Conservation (phyloP, 1,284 basidiomycete genomes). For the Phellinidium pouzarii region DNA sequence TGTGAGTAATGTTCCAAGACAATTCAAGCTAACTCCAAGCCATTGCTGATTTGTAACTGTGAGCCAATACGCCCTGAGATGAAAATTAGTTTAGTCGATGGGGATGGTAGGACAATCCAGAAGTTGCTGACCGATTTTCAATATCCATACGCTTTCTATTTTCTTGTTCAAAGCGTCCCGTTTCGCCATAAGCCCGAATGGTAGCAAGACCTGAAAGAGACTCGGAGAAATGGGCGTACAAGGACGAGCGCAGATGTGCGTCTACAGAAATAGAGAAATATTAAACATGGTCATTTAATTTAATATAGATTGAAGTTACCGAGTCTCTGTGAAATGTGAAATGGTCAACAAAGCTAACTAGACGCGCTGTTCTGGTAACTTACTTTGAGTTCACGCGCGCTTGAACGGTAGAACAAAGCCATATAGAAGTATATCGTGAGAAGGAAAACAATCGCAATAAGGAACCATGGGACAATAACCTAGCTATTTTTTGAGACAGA, state of each 20-base stretch:
- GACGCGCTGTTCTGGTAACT: slow-evolving; percentile 2
- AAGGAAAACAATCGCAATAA: slow-evolving; percentile 64
- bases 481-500: slow-evolving; percentile 25
- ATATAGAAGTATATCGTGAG: slow-evolving; percentile 54
- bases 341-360: slow-evolving; percentile 17
- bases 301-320: no score
- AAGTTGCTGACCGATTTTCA: slow-evolving; percentile 61
- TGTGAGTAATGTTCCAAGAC: slow-evolving; percentile 72
- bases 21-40: slow-evolving; percentile 85
- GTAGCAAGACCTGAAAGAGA: slow-evolving; percentile 81
- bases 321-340: no score
- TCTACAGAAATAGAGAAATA: slow-evolving; percentile 29
- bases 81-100: not conserved
- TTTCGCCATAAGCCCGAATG: slow-evolving; percentile 79
- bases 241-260: slow-evolving; percentile 51
- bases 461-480: slow-evolving; percentile 80
- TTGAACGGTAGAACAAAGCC: slow-evolving; percentile 80
- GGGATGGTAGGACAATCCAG: not conserved
- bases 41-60: slow-evolving; percentile 51
- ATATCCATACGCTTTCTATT: slow-evolving; percentile 77
- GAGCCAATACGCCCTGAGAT: slow-evolving; percentile 31
- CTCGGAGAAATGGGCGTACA: slow-evolving; percentile 89
- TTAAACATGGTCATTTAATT: no score
- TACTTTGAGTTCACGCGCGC: slow-evolving; percentile 85
- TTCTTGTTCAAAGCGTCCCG: slow-evolving; percentile 62